Conservation (phyloP, 78 protist species). For the Paratrimastix pyriformis region DNA sequence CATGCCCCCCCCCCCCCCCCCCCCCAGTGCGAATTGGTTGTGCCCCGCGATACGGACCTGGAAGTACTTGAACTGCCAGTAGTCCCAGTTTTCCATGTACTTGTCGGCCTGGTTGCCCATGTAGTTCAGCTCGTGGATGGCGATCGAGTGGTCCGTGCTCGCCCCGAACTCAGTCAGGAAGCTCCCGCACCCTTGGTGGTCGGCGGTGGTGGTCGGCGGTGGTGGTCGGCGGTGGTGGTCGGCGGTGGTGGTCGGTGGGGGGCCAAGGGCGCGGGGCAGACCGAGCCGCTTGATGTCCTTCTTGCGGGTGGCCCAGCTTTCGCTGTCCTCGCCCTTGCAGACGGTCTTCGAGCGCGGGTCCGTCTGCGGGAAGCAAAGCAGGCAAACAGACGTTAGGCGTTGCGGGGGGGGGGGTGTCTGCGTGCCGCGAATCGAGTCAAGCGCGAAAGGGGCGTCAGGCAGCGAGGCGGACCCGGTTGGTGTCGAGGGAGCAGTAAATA, state of each 20-base stretch:
- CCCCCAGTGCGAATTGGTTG: no score
- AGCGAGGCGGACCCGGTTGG: no score
- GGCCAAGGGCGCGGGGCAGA: no score
- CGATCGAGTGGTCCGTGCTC: conserved; percentile 5
- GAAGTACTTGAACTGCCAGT: conserved; percentile 55
- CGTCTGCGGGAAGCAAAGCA: not conserved
- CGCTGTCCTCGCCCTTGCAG: not conserved
- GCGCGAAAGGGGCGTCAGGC: no score
- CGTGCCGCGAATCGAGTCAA: no score
- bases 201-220: no score
- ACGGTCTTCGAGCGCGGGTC: not conserved
- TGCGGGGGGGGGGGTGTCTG: no score
- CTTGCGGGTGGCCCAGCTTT: not conserved
- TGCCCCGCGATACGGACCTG: no score
- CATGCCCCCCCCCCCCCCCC: no score
- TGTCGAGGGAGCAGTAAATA: no score
- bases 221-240: no score
- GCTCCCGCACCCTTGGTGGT: conserved; percentile 47
- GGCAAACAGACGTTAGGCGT: conserved; percentile 10
- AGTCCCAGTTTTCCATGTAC: conserved; percentile 27
- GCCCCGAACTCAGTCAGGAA: conserved; percentile 55
- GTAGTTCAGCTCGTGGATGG: conserved; percentile 23
- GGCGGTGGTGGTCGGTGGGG: no score
- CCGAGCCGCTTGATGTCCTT: conserved; percentile 32
- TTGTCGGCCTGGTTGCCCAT: conserved; percentile 35